Base-by-base conservation (phyloP, 2,329 filamentous ascomycete species). In the Hyphodiscus sp. region DNA sequence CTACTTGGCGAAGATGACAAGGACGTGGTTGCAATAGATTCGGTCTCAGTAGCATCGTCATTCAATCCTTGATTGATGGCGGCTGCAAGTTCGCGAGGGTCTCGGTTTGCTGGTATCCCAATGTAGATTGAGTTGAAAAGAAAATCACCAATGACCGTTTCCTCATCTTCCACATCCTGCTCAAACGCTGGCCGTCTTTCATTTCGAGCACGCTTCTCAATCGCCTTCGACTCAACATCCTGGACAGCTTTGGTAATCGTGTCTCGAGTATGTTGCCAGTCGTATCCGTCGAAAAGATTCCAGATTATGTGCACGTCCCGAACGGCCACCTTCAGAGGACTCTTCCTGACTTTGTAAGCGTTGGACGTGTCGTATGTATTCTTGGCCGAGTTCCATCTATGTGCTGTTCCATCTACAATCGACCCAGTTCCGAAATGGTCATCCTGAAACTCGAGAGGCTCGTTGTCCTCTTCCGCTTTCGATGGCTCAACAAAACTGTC, bases 61-160 rank as follows among this genome's bases (percentile, higher is more conserved):
- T 96, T 89, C 47, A 97, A 80, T 38, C 92, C 84, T 53, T 87
- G 83, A 65, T 96, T 96, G 70, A 99, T 96, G 41, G 87, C 88
- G 45, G 83, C 81, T 3, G 89, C 78, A 10, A 97, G 78, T 29
- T 95, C 89, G 50, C 82, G 82, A 5, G 91, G 90, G 62, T 97
- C 92, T 54, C 86, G 83, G 62, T 91, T 94, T 11, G 88, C 80
- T 0, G 92, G 88, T 18, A 99, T 88, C 15, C 89, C 91, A 63
- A 99, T 96, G 73, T 96, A 99, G 51, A 99, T 96, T 0, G 94
- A 99, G 68, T 99, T 97, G 78, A 99, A 99, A 16, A 99, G 76
- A 62, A 95, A 95, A 68, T 99, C 95, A 6, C 90, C 91, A 69
- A 97, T 95, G 6, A 87, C 88, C 13, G 84, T 89, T 69, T 91